Conservation (phyloP, 768 basidiomycete species). For the Leccinum fibrillosum region DNA sequence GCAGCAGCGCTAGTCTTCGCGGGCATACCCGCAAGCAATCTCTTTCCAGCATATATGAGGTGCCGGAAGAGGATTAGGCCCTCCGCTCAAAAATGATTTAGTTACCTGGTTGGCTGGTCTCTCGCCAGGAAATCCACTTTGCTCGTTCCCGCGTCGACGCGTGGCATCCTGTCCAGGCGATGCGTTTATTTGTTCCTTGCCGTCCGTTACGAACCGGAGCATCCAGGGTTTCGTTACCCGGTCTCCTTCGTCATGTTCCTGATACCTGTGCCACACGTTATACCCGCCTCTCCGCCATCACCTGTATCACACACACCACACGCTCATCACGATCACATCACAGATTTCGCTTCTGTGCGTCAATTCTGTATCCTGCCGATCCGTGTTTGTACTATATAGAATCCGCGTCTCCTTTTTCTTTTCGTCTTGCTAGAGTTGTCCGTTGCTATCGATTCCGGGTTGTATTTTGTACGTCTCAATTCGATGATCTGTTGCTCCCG, state of each 20-base stretch:
- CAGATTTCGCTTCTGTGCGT: conserved; percentile 12
- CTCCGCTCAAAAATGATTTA: neutral
- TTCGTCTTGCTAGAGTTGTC: neutral
- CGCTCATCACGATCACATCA: conserved; percentile 14
- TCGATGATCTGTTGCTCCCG: neutral
- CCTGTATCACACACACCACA: conserved; percentile 27
- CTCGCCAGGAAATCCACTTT: conserved; percentile 12
- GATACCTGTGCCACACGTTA: conserved; percentile 30
- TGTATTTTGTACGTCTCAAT: neutral
- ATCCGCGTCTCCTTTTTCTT: neutral
- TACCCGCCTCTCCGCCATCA: conserved; percentile 27
- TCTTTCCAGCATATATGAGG: conserved; percentile 31
- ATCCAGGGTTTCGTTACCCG: conserved; percentile 10
- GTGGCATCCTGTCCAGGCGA: conserved; percentile 10
- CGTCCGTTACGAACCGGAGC: conserved; percentile 13
- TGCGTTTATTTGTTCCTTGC: conserved; percentile 25
- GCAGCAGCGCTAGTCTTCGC: conserved; percentile 31
- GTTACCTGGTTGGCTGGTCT: conserved; percentile 20
- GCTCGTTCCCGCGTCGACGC: conserved; percentile 11
- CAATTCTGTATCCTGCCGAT: conserved; percentile 16
- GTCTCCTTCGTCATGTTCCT: conserved; percentile 19
- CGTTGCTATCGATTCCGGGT: neutral
- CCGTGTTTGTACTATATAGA: conserved; percentile 17
- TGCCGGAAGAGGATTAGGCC: conserved; percentile 31
- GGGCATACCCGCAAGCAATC: conserved; percentile 31